A percentile compares a stretch with the other conserved stretches of the same genome.
These are phyloP conservation scores for Paramecium pentaurelia DNA, from an alignment of 73 alveolate species.

Conservation along the genomic window DNA sequence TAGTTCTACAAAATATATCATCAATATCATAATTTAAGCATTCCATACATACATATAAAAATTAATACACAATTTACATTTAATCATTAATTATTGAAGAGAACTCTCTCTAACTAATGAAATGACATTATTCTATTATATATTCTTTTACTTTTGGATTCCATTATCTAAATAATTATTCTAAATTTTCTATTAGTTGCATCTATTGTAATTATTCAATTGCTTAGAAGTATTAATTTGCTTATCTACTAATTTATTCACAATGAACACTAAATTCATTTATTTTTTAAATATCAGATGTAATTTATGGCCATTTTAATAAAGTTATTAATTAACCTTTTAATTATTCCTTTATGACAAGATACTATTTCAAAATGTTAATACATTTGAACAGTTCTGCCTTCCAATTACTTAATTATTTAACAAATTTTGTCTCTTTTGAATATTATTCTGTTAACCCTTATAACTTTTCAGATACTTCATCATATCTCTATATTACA, in stretches of 20 bases:
- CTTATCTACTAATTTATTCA: neutral
- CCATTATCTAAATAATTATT: neutral
- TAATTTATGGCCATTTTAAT: neutral
- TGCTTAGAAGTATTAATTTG: neutral
- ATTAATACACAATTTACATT: neutral
- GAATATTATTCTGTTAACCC: neutral
- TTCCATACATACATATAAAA: neutral
- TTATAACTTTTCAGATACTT: neutral
- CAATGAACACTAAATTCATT: neutral
- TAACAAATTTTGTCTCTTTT: neutral
- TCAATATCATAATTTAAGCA: neutral
- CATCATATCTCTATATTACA: neutral
- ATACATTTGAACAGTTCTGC: neutral
- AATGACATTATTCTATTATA: neutral
- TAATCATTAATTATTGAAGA: neutral
- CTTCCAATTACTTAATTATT: neutral
- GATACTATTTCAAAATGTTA: neutral
- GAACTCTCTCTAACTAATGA: neutral
- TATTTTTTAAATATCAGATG: neutral
- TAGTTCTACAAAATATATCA: neutral
- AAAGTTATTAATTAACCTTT: neutral
- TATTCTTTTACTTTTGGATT: neutral
- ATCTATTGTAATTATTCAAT: neutral
- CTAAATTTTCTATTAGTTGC: neutral
- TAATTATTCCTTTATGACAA: neutral